phyloP scores from a whole-genome alignment of 106 monocot genomes.

The Dendrobium catenatum region DNA sequence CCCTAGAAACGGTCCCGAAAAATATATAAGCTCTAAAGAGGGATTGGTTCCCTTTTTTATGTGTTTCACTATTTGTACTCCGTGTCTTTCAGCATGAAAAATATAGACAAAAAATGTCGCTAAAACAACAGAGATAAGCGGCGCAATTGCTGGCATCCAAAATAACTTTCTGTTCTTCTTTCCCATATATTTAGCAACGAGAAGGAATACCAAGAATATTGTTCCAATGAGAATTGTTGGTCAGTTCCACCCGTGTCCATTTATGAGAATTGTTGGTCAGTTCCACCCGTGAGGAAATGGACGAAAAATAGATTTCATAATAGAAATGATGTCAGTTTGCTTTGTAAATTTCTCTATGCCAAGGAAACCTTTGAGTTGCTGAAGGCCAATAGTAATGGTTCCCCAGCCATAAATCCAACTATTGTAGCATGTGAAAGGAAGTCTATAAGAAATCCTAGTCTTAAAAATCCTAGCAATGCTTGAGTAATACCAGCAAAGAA shows the following conservation, averaged over 20 bases:
- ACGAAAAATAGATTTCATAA: conserved; percentile 38
- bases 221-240: too few relatives aligned
- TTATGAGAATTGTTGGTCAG: too few relatives aligned
- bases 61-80: conserved; percentile 44
- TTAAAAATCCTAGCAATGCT: conserved; percentile 32
- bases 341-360: conserved; percentile 43
- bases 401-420: conserved; percentile 69
- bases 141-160: conserved; percentile 57
- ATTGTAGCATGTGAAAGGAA: conserved; percentile 62
- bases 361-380: conserved; percentile 64
- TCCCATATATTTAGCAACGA: conserved; percentile 60
- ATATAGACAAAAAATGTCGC: conserved; percentile 46
- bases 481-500: conserved; percentile 57
- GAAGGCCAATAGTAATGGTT: conserved; percentile 61
- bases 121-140: conserved; percentile 43
- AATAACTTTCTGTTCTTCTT: conserved; percentile 58
- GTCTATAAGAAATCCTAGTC: conserved; percentile 63
- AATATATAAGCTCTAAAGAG: conserved; percentile 24
- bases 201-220: conserved; percentile 10
- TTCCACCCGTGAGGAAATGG: conserved; percentile 26
- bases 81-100: conserved; percentile 39
- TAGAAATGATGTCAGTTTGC: conserved; percentile 37
- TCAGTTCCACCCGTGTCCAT: too few relatives aligned
- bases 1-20: conserved; percentile 26
- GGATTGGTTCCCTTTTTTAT: too few relatives aligned